Evolutionary conservation across 345 rosid genomes (phyloP), one percentile per base, ranked within the genome.

Genomic region (Syzygium aqueum): DNA sequence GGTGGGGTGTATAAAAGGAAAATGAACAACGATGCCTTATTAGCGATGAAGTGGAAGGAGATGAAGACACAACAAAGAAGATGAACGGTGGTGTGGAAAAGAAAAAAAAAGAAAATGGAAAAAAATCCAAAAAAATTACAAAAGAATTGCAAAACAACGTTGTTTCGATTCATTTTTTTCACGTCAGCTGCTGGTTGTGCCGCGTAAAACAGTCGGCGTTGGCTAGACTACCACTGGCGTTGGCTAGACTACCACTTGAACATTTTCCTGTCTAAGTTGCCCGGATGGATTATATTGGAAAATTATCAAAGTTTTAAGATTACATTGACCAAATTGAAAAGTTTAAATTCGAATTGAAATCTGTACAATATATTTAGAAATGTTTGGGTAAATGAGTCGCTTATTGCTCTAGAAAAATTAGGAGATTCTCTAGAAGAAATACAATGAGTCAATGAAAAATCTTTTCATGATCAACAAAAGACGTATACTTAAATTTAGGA

Each of bases 141-240:
- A 57, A 0, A 11, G 25, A 57, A 57, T 57, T 25, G 14, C 28
- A 25, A 57, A 25, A 57, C 28, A 5, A 57, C 15, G 0, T 57
- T 6, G 30, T 57, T 25, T 57, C 3, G 2, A 25, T 25, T 57
- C 14, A 57, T 11, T 57, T 57, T 10, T 56, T 56, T 15, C 63
- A 57, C 14, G 11, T 57, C 65, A 25, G 1, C 5, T 6, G 9
- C 12, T 25, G 27, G 1, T 3, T 1, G 1, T 57, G 15, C 0
- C 65, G 0, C 15, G 27, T 25, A 57, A 2, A 0, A 57, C 0
- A 25, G 0, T 2, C 3, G 27, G 0, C 5, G 3, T 25, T 1
- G 11, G 27, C 0, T 57, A 2, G 28, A 25, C 7, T 7, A 11
- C 15, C 28, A 25, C 1, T 25, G 27, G 0, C 5, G 3, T 25